Conservation (phyloP, 1,284 basidiomycete species). For the Peniophora sp. region DNA sequence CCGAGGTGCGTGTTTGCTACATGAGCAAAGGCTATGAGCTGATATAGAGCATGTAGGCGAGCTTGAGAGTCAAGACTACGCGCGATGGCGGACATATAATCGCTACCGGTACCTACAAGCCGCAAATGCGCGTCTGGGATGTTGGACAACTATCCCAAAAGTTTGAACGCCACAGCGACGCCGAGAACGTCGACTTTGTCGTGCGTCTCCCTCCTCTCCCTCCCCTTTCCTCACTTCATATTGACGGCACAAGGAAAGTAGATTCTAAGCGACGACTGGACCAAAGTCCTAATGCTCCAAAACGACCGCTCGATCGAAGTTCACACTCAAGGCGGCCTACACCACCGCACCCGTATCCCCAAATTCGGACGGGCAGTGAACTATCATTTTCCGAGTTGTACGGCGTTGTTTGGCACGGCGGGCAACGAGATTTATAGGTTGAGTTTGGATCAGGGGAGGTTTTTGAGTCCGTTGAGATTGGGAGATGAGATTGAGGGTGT, state of each 20-base stretch:
- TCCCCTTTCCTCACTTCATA: neutral
- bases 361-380: slow-evolving; percentile 88
- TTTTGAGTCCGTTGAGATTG: slow-evolving; percentile 73
- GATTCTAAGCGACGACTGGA: slow-evolving; percentile 98
- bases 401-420: slow-evolving; percentile 59
- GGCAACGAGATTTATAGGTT: slow-evolving; percentile 86
- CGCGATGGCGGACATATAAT: slow-evolving; percentile 88
- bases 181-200: slow-evolving; percentile 97
- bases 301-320: slow-evolving; percentile 92
- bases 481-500: slow-evolving; percentile 69
- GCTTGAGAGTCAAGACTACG: slow-evolving; percentile 87
- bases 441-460: slow-evolving; percentile 93
- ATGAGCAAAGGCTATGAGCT: too few relatives aligned
- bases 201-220: slow-evolving; percentile 43
- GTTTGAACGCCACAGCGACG: slow-evolving; percentile 93
- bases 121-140: slow-evolving; percentile 95
- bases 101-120: slow-evolving; percentile 97
- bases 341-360: slow-evolving; percentile 91
- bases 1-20: slow-evolving; percentile 38
- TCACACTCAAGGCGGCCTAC: slow-evolving; percentile 90
- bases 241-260: slow-evolving; percentile 22
- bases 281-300: slow-evolving; percentile 96
- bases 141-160: slow-evolving; percentile 89
- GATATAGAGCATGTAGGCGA: slow-evolving; percentile 35
- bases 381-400: slow-evolving; percentile 53